Percentiles rank a stretch among this genome's conserved stretches.
These are phyloP conservation scores for Lachnellula cervina DNA, from an alignment of 2,329 filamentous ascomycete species.

Conservation along the genomic window DNA sequence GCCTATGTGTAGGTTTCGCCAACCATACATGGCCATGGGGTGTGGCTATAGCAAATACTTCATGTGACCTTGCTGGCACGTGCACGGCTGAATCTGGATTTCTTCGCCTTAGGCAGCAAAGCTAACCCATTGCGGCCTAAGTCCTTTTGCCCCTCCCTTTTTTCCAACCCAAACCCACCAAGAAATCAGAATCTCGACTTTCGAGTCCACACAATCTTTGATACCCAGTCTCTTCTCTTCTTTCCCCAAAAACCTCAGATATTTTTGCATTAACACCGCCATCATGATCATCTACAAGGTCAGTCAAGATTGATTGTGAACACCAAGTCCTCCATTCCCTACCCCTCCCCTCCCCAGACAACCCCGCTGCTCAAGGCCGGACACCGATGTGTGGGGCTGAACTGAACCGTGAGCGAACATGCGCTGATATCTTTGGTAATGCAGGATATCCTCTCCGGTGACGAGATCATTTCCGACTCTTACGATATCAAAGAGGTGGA, in stretches of 20 bases:
- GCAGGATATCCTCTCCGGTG: constrained; percentile 81
- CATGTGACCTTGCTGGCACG: too few species aligned
- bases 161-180: constrained; percentile 19
- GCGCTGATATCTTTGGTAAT: constrained; percentile 9
- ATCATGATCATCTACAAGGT: constrained; percentile 58
- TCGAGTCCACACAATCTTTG: neutral
- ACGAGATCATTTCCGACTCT: constrained; percentile 97
- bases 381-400: neutral
- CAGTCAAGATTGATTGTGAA: constrained; percentile 13
- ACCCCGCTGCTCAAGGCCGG: neutral
- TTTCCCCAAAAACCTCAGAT: neutral
- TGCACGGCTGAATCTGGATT: too few species aligned
- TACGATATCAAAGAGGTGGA: constrained; percentile 79
- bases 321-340: neutral
- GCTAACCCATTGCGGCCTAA: constrained; percentile 2
- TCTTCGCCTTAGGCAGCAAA: constrained; percentile 3
- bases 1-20: too few species aligned
- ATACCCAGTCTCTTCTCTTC: constrained; percentile 7
- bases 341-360: neutral
- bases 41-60: too few species aligned
- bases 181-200: neutral
- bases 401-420: constrained; percentile 3
- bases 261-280: constrained; percentile 21
- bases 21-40: too few species aligned
- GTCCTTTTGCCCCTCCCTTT: constrained; percentile 17